Base-by-base conservation (phyloP, 441 rosid genomes). In the Francoa sonchifolia region DNA sequence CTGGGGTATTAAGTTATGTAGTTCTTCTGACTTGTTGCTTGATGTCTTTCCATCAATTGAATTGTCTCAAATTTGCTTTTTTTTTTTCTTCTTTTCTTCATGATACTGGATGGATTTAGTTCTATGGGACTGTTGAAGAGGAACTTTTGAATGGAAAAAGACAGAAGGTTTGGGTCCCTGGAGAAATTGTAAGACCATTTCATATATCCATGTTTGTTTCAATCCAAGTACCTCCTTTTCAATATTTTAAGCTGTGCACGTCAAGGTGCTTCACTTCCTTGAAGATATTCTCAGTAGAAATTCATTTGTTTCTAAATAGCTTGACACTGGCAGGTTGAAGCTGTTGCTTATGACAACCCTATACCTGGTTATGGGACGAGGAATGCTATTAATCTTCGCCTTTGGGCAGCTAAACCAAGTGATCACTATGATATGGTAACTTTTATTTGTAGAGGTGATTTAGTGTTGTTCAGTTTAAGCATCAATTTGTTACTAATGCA, bases 371-470 rank as follows among this genome's bases (percentile, higher is more conserved):
- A 62, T 63, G 72, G 72, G 52, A 71, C 73, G 52, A 65, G 69
- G 55, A 68, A 63, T 43, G 66, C 77, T 13, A 62, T 65, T 35
- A 71, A 62, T 44, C 71, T 74, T 9, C 82, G 82, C 39, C 75
- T 74, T 18, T 74, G 82, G 82, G 69, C 77, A 42, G 74, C 81
- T 6, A 74, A 70, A 55, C 72, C 75, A 50, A 68, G 78, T 35
- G 78, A 65, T 59, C 65, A 45, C 33, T 54, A 48, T 44, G 52
- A 72, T 50, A 72, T 72, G 69, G 78, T 72, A 64, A 50, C 27
- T 44, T 45, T 35, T 34, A n/a, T 6, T 6, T 7, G 14, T 8
- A 23, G 30, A n/a, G n/a, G n/a, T n/a, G n/a, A n/a, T n/a, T n/a
- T n/a, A n/a, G n/a, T n/a, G n/a, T n/a, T n/a, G n/a, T n/a, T n/a